Evolutionary conservation across 1,284 basidiomycete species (phyloP).

Genomic region (Moesziomyces sp.): DNA sequence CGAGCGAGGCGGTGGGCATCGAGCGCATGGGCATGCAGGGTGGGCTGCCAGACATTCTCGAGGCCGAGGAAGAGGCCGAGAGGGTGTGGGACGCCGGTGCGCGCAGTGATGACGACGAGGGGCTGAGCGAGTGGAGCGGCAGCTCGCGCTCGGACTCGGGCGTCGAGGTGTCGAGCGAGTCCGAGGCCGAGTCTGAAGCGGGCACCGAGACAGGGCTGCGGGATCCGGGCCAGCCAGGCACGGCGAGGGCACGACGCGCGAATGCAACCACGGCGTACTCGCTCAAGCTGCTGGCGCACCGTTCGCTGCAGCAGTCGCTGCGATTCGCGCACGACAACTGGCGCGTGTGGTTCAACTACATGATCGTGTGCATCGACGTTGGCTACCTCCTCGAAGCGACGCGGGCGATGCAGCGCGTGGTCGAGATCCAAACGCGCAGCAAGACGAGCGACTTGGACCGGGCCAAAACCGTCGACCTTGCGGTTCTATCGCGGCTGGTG

Average conservation of each 20-base stretch:
- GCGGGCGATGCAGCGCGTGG: conserved; percentile 82
- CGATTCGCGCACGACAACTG: conserved; percentile 88
- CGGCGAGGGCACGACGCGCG: background rate
- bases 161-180: conserved; percentile 41
- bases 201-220: conserved; percentile 35
- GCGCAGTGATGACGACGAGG: conserved; percentile 10
- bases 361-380: conserved; percentile 91
- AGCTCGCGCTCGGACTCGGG: conserved; percentile 44
- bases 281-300: conserved; percentile 88
- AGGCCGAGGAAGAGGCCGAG: conserved; percentile 50
- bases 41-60: conserved; percentile 38
- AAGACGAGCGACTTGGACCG: conserved; percentile 68
- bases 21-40: conserved; percentile 35
- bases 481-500: conserved; percentile 87
- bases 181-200: conserved; percentile 35
- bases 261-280: conserved; percentile 67
- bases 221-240: conserved; percentile 15
- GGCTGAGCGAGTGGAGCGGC: conserved; percentile 45
- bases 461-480: conserved; percentile 79
- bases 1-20: conserved; percentile 29
- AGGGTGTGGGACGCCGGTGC: conserved; percentile 25
- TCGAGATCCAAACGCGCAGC: conserved; percentile 76
- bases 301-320: conserved; percentile 90
- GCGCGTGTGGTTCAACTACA: conserved; percentile 99
- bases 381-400: conserved; percentile 89